These are phyloP conservation scores for Pezicula radicicola DNA, from an alignment of 2,329 filamentous ascomycete species.

Conservation along the genomic window DNA sequence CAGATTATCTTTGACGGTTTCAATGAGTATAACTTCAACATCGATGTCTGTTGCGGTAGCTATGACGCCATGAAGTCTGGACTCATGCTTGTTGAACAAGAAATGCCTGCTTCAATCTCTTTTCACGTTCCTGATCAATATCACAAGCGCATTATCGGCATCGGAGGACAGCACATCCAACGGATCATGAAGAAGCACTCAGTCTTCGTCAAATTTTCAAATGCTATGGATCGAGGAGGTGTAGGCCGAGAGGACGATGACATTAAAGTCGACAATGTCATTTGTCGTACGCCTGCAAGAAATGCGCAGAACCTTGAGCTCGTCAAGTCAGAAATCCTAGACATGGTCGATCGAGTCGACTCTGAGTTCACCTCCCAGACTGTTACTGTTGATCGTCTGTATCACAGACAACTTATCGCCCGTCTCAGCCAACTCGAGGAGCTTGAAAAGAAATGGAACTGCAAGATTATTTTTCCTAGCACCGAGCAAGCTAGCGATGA, in stretches of 20 bases:
- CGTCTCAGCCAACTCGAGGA: constrained; percentile 88
- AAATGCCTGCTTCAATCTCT: constrained; percentile 98
- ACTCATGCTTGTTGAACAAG: constrained; percentile 89
- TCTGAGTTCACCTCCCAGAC: constrained; percentile 95
- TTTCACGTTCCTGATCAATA: constrained; percentile 99
- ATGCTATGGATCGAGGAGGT: constrained; percentile 92
- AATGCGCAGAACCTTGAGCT: constrained; percentile 96
- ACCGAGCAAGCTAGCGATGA: constrained; percentile 97
- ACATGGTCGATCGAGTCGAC: constrained; percentile 88
- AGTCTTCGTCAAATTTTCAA: constrained; percentile 99
- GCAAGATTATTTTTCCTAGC: constrained; percentile 97
- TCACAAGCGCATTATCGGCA: constrained; percentile 98
- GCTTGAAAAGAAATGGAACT: constrained; percentile 98
- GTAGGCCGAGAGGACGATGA: constrained; percentile 96
- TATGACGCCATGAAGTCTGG: constrained; percentile 96
- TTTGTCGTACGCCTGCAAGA: constrained; percentile 93
- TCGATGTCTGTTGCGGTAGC: constrained; percentile 88
- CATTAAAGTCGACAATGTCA: constrained; percentile 97
- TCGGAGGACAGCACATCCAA: constrained; percentile 97
- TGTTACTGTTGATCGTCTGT: constrained; percentile 89
- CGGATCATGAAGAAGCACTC: constrained; percentile 99
- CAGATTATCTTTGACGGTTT: constrained; percentile 99
- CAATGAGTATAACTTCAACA: constrained; percentile 99
- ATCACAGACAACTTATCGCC: constrained; percentile 89
- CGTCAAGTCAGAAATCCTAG: constrained; percentile 98